Evolutionary conservation across 805 yeast genomes (phyloP).

Genomic region (Kuraishia piskuri): DNA sequence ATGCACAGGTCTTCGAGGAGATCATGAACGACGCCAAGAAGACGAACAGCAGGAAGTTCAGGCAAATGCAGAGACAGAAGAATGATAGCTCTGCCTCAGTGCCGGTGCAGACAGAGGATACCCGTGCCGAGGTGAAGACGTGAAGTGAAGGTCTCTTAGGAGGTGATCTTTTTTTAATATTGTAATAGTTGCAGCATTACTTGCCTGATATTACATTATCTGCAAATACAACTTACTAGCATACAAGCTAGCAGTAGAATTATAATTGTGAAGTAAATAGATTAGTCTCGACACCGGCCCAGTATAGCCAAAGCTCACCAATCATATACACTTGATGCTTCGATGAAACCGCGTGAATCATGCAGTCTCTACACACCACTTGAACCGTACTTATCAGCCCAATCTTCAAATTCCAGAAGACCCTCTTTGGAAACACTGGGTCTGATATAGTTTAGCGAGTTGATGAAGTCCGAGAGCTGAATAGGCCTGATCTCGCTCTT

Average conservation of each 20-base stretch:
- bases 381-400: slow-evolving; percentile 85
- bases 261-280: too few species aligned
- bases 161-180: background rate
- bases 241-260: too few species aligned
- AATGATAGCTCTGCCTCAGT: background rate
- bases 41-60: slow-evolving; percentile 19
- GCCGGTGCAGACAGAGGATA: background rate
- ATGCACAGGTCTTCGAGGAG: slow-evolving; percentile 71
- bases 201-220: too few species aligned
- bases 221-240: too few species aligned
- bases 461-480: slow-evolving; percentile 60
- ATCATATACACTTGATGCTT: too few species aligned
- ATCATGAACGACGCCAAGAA: slow-evolving; percentile 24
- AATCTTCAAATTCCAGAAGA: slow-evolving; percentile 68
- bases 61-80: slow-evolving; percentile 1
- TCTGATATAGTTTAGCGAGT: slow-evolving; percentile 68
- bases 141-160: too few species aligned
- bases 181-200: too few species aligned
- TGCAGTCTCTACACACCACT: slow-evolving; percentile 84
- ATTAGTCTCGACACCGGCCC: too few species aligned
- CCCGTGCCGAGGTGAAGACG: background rate
- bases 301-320: too few species aligned
- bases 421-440: slow-evolving; percentile 88
- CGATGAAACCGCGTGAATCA: too few species aligned
- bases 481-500: slow-evolving; percentile 77